Conservation (phyloP, 1,284 basidiomycete species). For the Vanrija sp. region DNA sequence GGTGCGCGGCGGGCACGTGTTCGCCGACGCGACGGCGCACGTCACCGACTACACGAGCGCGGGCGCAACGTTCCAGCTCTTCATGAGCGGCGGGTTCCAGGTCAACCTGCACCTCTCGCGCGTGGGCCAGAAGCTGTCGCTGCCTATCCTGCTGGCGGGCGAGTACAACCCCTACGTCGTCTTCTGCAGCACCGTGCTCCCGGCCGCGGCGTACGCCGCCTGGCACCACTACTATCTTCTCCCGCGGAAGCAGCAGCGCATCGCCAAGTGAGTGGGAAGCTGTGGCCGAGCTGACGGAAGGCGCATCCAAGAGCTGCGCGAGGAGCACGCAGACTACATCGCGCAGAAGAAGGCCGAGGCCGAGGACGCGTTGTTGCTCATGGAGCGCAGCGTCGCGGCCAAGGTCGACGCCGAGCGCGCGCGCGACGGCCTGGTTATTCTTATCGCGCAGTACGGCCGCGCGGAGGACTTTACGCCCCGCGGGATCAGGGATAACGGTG, state of each 20-base stretch:
- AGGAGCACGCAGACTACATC: slow-evolving; percentile 60
- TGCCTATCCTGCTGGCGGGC: slow-evolving; percentile 58
- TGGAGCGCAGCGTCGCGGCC: slow-evolving; percentile 46
- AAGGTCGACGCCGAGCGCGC: slow-evolving; percentile 38
- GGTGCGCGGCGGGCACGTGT: slow-evolving; percentile 27
- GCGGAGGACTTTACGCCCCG: slow-evolving; percentile 47
- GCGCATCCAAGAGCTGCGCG: slow-evolving; percentile 55
- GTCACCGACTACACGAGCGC: slow-evolving; percentile 37
- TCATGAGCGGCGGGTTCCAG: slow-evolving; percentile 30
- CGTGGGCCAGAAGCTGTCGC: slow-evolving; percentile 56
- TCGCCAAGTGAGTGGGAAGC: slow-evolving; percentile 51
- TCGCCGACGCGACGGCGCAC: slow-evolving; percentile 41
- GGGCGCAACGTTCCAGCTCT: slow-evolving; percentile 33
- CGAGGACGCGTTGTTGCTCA: slow-evolving; percentile 54
- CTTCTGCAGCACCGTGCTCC: slow-evolving; percentile 55
- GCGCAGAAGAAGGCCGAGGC: slow-evolving; percentile 59
- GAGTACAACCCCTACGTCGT: slow-evolving; percentile 53
- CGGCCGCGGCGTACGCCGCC: slow-evolving; percentile 55
- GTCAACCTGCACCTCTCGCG: slow-evolving; percentile 32
- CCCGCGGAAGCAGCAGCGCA: slow-evolving; percentile 54
- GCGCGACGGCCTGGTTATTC: slow-evolving; percentile 63
- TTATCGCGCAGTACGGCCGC: slow-evolving; percentile 65
- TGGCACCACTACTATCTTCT: slow-evolving; percentile 59
- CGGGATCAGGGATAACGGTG: slow-evolving; percentile 49
- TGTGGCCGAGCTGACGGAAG: slow-evolving; percentile 11